Conservation (phyloP, 129 eudicot species). For the Gnaphalium uliginosum region DNA sequence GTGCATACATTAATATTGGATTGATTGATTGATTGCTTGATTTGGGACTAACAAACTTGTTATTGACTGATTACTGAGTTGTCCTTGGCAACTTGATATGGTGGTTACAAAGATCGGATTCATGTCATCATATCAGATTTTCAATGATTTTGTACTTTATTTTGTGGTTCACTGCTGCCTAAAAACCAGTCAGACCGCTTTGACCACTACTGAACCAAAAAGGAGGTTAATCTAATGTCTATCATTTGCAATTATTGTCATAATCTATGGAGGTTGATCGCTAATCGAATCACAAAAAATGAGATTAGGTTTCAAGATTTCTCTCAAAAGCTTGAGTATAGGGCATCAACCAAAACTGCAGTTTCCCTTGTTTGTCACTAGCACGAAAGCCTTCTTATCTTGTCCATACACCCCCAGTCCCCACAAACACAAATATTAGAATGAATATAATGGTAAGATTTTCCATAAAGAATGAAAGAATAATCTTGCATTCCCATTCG, state of each 20-base stretch:
- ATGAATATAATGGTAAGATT: conserved; percentile 12
- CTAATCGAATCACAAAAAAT: background rate
- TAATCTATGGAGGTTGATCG: background rate
- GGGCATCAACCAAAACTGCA: background rate
- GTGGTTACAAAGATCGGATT: background rate
- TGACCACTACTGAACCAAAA: background rate
- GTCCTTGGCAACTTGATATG: conserved; percentile 3
- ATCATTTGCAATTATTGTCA: too few relatives aligned
- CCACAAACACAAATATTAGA: background rate
- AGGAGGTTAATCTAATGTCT: too few relatives aligned
- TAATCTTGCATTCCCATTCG: conserved; percentile 20
- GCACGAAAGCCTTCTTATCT: background rate
- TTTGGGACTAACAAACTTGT: too few relatives aligned
- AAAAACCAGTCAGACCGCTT: background rate
- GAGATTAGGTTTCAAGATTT: background rate
- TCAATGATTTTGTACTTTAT: background rate
- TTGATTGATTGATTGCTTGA: too few relatives aligned
- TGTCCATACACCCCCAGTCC: background rate
- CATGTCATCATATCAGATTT: background rate
- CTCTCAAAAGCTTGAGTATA: too few relatives aligned
- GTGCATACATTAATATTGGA: too few relatives aligned
- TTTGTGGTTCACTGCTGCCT: background rate
- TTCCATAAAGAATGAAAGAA: conserved; percentile 18
- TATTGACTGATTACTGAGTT: background rate
- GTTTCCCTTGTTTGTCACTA: background rate